Conservation (phyloP, 2,329 filamentous ascomycete genomes). For the Clonostachys byssicola region DNA sequence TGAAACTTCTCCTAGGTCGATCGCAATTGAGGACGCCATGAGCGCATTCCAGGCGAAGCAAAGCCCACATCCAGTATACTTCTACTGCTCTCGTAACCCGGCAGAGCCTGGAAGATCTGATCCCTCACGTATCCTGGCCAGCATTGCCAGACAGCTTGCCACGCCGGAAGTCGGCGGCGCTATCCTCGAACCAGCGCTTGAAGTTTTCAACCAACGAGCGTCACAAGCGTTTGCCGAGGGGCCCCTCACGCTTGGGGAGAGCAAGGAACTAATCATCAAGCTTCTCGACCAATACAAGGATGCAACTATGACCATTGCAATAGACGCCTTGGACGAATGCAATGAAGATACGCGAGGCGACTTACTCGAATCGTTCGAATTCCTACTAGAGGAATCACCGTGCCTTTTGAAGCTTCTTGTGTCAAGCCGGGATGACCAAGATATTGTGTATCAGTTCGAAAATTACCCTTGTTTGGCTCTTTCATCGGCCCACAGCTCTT, state of each 20-base stretch:
- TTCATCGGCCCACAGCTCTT: conserved; percentile 1
- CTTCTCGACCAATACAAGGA: not conserved
- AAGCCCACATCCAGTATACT: conserved; percentile 4
- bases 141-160: conserved; percentile 3
- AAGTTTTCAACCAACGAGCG: not conserved
- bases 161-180: not conserved
- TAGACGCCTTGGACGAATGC: conserved; percentile 5
- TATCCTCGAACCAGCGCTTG: not conserved
- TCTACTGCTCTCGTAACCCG: conserved; percentile 5
- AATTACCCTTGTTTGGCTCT: conserved; percentile 1
- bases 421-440: conserved; percentile 5
- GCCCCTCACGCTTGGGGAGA: not conserved
- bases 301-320: conserved; percentile 1
- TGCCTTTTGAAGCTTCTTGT: conserved; percentile 5
- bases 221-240: not conserved
- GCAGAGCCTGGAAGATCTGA: conserved; percentile 4
- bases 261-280: conserved; percentile 1
- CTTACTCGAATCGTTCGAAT: conserved; percentile 2
- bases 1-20: too few relatives aligned
- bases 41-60: not conserved
- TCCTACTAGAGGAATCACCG: conserved; percentile 1
- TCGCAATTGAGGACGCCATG: too few relatives aligned
- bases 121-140: conserved; percentile 1
- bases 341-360: not conserved
- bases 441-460: conserved; percentile 2